phyloP scores from a whole-genome alignment of 2,329 filamentous ascomycete species.

The Neoascochyta sp. region DNA sequence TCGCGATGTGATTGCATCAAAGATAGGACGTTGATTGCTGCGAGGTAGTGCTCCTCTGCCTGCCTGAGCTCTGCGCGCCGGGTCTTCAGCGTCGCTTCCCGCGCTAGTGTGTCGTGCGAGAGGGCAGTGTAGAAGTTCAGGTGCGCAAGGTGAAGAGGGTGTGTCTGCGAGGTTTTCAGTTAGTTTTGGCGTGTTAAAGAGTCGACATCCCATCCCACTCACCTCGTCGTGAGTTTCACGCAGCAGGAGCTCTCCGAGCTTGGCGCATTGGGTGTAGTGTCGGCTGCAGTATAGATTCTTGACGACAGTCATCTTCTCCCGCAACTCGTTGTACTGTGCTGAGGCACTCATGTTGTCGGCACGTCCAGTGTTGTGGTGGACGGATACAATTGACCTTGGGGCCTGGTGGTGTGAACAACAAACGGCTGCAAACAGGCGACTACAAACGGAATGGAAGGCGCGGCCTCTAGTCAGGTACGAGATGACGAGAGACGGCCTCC shows the following conservation, averaged over 20 bases:
- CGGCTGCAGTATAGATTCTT: constrained; percentile 33
- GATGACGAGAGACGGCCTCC: no score
- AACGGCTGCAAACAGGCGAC: neutral
- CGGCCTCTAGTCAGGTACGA: no score
- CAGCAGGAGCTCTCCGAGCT: constrained; percentile 23
- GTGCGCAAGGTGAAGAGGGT: constrained; percentile 34
- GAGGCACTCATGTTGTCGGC: constrained; percentile 15
- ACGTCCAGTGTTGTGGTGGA: no score
- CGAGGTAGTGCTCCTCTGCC: constrained; percentile 35
- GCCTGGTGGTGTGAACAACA: no score
- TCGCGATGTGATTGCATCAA: neutral
- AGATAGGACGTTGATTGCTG: constrained; percentile 18
- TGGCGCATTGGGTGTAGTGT: constrained; percentile 37
- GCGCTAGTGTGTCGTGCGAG: constrained; percentile 37
- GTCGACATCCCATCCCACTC: constrained; percentile 2
- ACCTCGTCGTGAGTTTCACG: constrained; percentile 21
- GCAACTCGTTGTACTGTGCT: constrained; percentile 17
- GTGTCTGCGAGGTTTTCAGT: constrained; percentile 21
- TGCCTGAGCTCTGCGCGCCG: constrained; percentile 30
- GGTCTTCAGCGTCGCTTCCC: constrained; percentile 31
- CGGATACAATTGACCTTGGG: no score
- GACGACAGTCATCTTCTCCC: constrained; percentile 24
- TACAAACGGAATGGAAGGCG: neutral
- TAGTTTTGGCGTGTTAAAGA: constrained; percentile 1
- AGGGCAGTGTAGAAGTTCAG: constrained; percentile 40